These are phyloP conservation scores for Aphanocladium album DNA, from an alignment of 2,329 filamentous ascomycete genomes.

Conservation along the genomic window DNA sequence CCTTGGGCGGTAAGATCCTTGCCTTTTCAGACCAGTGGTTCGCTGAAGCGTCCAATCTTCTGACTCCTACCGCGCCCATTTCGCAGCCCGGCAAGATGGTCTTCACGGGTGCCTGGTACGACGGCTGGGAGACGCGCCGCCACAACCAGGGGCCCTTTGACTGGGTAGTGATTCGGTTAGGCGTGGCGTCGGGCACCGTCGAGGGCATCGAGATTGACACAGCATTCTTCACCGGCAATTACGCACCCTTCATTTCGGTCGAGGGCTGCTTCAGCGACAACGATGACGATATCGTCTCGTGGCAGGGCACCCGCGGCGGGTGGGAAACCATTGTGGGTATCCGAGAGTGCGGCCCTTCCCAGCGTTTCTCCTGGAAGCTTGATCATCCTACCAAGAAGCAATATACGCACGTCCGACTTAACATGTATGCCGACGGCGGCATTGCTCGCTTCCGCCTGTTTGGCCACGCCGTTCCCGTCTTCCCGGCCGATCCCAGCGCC, in stretches of 20 bases:
- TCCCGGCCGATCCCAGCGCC: constrained; percentile 59
- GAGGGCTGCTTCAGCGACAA: constrained; percentile 66
- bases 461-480: constrained; percentile 70
- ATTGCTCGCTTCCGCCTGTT: constrained; percentile 77
- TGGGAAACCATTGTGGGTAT: constrained; percentile 70
- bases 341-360: constrained; percentile 68
- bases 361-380: constrained; percentile 69
- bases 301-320: constrained; percentile 52
- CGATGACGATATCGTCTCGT: constrained; percentile 59
- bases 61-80: constrained; percentile 60
- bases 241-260: constrained; percentile 73
- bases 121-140: constrained; percentile 64
- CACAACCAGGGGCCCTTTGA: constrained; percentile 62
- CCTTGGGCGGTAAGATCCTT: constrained; percentile 58
- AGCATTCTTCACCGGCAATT: constrained; percentile 75
- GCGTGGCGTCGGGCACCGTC: constrained; percentile 66
- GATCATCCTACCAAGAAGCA: constrained; percentile 53
- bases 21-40: constrained; percentile 67
- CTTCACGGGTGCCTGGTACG: constrained; percentile 64
- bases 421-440: constrained; percentile 83
- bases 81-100: constrained; percentile 63
- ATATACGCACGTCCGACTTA: constrained; percentile 74
- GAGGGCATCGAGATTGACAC: constrained; percentile 76
- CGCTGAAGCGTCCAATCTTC: constrained; percentile 58
- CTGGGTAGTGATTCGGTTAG: constrained; percentile 62